Conservation (phyloP, 2,329 filamentous ascomycete genomes). For the Pezicula neosporulosa region DNA sequence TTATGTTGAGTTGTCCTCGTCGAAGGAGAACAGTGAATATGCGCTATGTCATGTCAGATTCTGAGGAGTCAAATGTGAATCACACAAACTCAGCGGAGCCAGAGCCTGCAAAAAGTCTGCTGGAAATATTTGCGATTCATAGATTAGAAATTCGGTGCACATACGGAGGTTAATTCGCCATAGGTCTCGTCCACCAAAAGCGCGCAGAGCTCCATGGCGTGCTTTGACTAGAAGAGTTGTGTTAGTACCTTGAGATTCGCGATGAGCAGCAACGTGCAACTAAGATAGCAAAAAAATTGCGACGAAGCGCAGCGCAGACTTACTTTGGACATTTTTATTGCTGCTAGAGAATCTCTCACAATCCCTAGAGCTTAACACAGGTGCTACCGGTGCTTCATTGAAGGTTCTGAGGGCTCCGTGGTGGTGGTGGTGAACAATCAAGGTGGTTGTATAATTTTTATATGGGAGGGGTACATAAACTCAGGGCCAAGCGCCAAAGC, state of each 20-base stretch:
- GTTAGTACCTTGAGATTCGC: slow-evolving; percentile 11
- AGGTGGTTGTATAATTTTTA: neutral
- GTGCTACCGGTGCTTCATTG: slow-evolving; percentile 58
- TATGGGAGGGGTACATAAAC: neutral
- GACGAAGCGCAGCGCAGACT: slow-evolving; percentile 28
- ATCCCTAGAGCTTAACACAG: slow-evolving; percentile 70
- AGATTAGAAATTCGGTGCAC: slow-evolving; percentile 28
- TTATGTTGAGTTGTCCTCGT: slow-evolving; percentile 72
- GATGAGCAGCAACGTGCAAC: slow-evolving; percentile 18
- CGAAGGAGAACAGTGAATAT: slow-evolving; percentile 78
- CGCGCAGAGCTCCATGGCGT: slow-evolving; percentile 82
- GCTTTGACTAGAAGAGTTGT: slow-evolving; percentile 52
- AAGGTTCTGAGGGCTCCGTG: slow-evolving; percentile 5
- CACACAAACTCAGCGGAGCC: slow-evolving; percentile 11
- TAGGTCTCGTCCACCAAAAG: slow-evolving; percentile 86
- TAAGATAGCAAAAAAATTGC: slow-evolving; percentile 8
- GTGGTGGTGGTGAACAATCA: neutral
- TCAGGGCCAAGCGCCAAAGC: neutral
- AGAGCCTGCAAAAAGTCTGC: slow-evolving; percentile 6
- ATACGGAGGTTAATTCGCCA: slow-evolving; percentile 87
- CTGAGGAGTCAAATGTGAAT: slow-evolving; percentile 1
- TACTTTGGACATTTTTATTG: slow-evolving; percentile 54
- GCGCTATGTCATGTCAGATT: slow-evolving; percentile 52
- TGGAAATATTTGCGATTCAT: neutral
- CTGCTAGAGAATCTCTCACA: slow-evolving; percentile 75